Evolutionary conservation across 495 filamentous ascomycete genomes (phyloP).

Genomic region (Aspergillus bertholletiae): DNA sequence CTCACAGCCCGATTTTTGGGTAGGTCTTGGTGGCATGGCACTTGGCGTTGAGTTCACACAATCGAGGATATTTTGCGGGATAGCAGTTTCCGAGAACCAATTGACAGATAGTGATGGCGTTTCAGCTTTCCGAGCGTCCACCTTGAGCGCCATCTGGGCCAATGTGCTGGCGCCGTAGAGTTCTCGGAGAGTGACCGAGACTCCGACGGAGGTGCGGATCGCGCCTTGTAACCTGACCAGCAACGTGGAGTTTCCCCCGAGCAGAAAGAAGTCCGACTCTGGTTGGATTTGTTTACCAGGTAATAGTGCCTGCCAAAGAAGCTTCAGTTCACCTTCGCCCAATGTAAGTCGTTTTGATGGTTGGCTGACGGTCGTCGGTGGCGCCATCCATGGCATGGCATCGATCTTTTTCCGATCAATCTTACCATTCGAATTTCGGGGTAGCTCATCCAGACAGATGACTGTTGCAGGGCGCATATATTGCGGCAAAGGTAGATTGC

Average conservation of each 20-base stretch:
- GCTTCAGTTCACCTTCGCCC: not conserved
- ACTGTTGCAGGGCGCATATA: slow-evolving; percentile 38
- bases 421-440: slow-evolving; percentile 34
- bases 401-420: slow-evolving; percentile 20
- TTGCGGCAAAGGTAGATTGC: slow-evolving; percentile 27
- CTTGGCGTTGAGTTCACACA: not conserved
- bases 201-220: not conserved
- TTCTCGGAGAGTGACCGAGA: not conserved
- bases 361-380: not conserved
- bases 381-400: not conserved
- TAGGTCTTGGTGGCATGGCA: not conserved
- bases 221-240: slow-evolving; percentile 10
- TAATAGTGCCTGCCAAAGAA: not conserved
- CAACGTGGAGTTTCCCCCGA: slow-evolving; percentile 26
- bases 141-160: not conserved
- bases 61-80: not conserved
- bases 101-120: not conserved
- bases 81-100: not conserved
- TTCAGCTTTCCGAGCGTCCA: not conserved
- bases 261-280: slow-evolving; percentile 18
- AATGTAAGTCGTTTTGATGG: not conserved
- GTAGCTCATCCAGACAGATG: slow-evolving; percentile 33
- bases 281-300: not conserved
- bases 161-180: not conserved
- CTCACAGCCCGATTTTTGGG: not conserved